phyloP scores from a whole-genome alignment of 805 yeast species.

The Kazachstania taianensis region DNA sequence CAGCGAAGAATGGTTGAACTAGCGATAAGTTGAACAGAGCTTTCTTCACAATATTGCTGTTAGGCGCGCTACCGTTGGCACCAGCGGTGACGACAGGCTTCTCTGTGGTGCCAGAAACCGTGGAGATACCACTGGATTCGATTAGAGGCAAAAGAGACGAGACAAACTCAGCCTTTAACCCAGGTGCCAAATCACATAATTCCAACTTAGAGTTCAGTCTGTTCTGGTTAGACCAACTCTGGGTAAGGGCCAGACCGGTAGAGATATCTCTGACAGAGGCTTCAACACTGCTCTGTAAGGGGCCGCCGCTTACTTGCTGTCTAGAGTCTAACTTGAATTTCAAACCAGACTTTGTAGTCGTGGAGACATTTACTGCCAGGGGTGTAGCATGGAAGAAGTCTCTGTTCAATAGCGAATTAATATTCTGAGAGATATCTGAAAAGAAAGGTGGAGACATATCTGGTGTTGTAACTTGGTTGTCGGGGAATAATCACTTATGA shows the following conservation, averaged over 20 bases:
- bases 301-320: conserved; percentile 61
- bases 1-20: conserved; percentile 86
- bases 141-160: conserved; percentile 35
- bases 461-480: too few species aligned
- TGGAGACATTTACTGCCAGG: conserved; percentile 79
- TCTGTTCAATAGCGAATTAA: conserved; percentile 79
- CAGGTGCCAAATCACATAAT: conserved; percentile 85
- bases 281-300: conserved; percentile 82
- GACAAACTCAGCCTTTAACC: conserved; percentile 80
- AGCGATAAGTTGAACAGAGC: conserved; percentile 86
- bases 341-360: conserved; percentile 94
- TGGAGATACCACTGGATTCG: neutral
- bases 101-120: conserved; percentile 86
- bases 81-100: conserved; percentile 83
- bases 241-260: conserved; percentile 85
- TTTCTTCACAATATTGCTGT: conserved; percentile 37
- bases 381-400: conserved; percentile 91
- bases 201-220: conserved; percentile 87
- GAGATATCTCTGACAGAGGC: conserved; percentile 89
- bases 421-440: conserved; percentile 85
- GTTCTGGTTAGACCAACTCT: conserved; percentile 96
- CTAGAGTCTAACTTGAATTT: conserved; percentile 91
- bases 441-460: conserved; percentile 88
- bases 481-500: too few species aligned
- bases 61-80: conserved; percentile 23